Evolutionary conservation across 169 alveolate species (phyloP).

Genomic region (Amoebophrya sp.): DNA sequence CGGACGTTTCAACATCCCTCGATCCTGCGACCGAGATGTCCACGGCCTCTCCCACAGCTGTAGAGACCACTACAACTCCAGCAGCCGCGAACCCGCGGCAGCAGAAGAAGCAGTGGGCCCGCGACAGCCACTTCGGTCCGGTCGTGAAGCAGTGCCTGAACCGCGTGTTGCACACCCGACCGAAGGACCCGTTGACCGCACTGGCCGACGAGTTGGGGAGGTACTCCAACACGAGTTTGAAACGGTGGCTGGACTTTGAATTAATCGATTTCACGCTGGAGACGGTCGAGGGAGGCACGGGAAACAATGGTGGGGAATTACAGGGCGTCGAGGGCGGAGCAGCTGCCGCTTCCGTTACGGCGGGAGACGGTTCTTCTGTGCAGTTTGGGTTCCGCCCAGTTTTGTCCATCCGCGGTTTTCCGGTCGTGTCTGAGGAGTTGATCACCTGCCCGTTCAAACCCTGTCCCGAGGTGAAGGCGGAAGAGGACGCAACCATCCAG

Average conservation of each 20-base stretch:
- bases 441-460: background rate
- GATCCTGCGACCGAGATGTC: too few relatives aligned
- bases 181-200: background rate
- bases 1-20: too few relatives aligned
- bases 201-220: background rate
- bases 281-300: too few relatives aligned
- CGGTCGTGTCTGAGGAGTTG: background rate
- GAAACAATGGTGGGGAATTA: too few relatives aligned
- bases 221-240: background rate
- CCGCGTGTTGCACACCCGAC: background rate
- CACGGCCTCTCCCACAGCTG: too few relatives aligned
- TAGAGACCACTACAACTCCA: too few relatives aligned
- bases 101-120: background rate
- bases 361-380: too few relatives aligned
- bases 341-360: too few relatives aligned
- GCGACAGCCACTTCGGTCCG: background rate
- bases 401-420: background rate
- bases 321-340: too few relatives aligned
- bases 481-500: too few relatives aligned
- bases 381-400: background rate
- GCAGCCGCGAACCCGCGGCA: too few relatives aligned
- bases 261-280: too few relatives aligned
- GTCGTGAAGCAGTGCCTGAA: background rate
- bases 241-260: background rate
- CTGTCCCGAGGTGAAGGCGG: background rate